Evolutionary conservation across 2,329 filamentous ascomycete genomes (phyloP), one percentile per base, ranked within the genome.

Genomic region (Raffaelea arxii): DNA sequence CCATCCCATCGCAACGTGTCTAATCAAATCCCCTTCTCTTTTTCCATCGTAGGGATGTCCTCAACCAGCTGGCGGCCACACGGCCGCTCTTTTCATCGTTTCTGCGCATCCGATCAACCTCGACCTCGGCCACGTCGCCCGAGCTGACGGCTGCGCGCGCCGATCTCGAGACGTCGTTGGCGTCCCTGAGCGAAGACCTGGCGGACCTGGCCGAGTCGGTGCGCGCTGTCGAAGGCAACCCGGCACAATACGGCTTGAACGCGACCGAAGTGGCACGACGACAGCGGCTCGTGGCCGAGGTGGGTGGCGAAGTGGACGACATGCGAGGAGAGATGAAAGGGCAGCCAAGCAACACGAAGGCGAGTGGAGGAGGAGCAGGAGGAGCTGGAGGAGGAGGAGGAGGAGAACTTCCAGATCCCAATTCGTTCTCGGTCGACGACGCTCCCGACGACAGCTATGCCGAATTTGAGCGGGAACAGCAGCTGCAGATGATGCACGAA

Each of bases 21-120:
- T n/a, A n/a, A n/a, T n/a, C n/a, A n/a, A n/a, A n/a, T n/a, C n/a
- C 35, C 19, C 12, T 6, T 6, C 19, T 11, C 10, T 37, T 11
- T 37, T 18, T 37, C n/a, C n/a, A 12, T 37, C 16, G 6, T 62
- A 95, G 89, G 67, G 92, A 98, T 68, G 87, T 97, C 55, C 82
- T 94, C 55, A 70, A 81, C 53, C 85, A 94, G 51, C 81, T 98
- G 53, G 77, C 84, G 54, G 80, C 79, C 14, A 85, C 87, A 45
- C 84, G 91, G 10, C 83, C 90, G 44, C 81, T 96, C 48, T 96
- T 96, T 73, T 82, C 86, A 53, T 96, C 90, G 16, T 98, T 95
- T 71, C 78, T 95, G 38, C 91, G 92, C 61, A 98, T 98, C 68
- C 87, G 89, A 60, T 92, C 89, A 40, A 82, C 94, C 23, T 78